Evolutionary conservation across 2,329 filamentous ascomycete species (phyloP), one percentile per base, ranked within the genome.

Genomic region (Curvularia verruculosa): DNA sequence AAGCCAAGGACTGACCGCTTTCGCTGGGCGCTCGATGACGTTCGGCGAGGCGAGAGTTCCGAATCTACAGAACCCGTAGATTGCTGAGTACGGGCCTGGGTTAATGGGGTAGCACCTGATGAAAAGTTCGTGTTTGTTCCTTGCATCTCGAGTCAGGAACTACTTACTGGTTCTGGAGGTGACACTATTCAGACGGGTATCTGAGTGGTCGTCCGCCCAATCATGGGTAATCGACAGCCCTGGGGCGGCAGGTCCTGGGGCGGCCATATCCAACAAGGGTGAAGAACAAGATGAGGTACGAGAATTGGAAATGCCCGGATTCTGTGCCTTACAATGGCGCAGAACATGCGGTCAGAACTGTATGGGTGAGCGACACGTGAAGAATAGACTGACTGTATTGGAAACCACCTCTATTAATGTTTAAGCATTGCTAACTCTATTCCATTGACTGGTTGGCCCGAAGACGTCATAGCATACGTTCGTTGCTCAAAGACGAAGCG

Each of bases 1-100:
- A 80, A 69, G 8, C 78, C 78, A 3, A 73, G 60, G 18, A 61
- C 46, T 8, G 67, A 68, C 15, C 68, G 66, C 23, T 67, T 70
- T 34, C 56, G 60, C 18, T 59, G 65, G 2, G 67, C 61, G 29
- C 59, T 70, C 1, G 61, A 62, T 0, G 71, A 73, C 23, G 62
- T 70, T 28, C 61, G 68, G 26, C 63, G 47, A 8, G 62, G 48
- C 3, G 54, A 57, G 36, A 60, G 49, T 44, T 58, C 31, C 7
- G 47, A 45, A 3, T 52, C 57, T 18, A 49, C 52, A 2, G 61
- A 64, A 24, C 59, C 49, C 5, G 36, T 54, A 5, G 68, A 68
- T 8, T 61, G 13, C 26, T 69, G 61, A 19, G 69, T 70, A 10
- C 48, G 64, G 6, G 60, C 58, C 46, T 63, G 61, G 7, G 60